Evolutionary conservation across 768 basidiomycete species (phyloP), one percentile per base, ranked within the genome.

Genomic region (Agaricus sinodeliciosus): DNA sequence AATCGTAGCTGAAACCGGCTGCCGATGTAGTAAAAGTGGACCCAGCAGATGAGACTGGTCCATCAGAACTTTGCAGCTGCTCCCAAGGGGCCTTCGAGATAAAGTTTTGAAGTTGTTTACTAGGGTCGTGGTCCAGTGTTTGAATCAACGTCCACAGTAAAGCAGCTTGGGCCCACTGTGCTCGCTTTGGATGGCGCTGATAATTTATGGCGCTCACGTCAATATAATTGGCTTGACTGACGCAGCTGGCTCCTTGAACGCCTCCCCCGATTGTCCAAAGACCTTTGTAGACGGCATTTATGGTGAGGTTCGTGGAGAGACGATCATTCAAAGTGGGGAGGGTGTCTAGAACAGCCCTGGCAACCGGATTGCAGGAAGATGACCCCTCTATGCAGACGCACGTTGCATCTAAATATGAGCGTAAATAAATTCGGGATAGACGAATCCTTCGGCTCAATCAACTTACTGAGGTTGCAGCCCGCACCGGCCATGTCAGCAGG

Each of bases 81-180:
- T 60, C 57, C 81, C 82, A 87, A 5, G 78, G 71, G 7, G 80
- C 75, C 19, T 65, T 62, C 49, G 62, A 58, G 27, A 82, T 72
- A 57, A 78, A 84, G 4, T 67, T 54, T 52, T 75, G 77, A 56
- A 85, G 62, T 18, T 60, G 61, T 37, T 58, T 47, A 16, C 73
- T 66, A 4, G 71, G 62, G 22, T 60, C 59, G 5, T 67, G 48
- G 63, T 84, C 73, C 57, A 77, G 75, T 0, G 79, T 78, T 59
- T 76, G 69, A 4, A 80, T 67, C 9, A 80, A 64, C 58, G 78
- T 79, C 80, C 81, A 87, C 2, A 87, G 68, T 31, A 87, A 58
- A 15, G 81, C 78, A 4, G 77, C 63, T 62, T 78, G 78, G 0
- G 79, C 77, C 83, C 83, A 87, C 19, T 63, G 58, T 6, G 79